Evolutionary conservation across 2,329 filamentous ascomycete genomes (phyloP).

Genomic region (Xylariaceae sp.): DNA sequence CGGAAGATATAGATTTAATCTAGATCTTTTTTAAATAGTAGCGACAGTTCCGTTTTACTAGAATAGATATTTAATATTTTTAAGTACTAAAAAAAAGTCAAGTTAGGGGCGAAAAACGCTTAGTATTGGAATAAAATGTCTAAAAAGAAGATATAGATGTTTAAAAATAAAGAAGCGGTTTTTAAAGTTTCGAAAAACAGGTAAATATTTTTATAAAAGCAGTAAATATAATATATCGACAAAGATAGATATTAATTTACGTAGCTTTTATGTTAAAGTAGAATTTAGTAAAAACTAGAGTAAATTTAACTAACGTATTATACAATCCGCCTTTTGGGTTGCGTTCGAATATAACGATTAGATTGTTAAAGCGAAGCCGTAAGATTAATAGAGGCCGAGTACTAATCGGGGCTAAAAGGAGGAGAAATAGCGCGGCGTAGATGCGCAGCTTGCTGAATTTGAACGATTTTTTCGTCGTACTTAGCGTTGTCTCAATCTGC

Average conservation of each 20-base stretch:
- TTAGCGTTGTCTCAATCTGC: conserved; percentile 25
- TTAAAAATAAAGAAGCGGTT: conserved; percentile 33
- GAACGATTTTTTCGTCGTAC: conserved; percentile 25
- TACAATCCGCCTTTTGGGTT: conserved; percentile 15
- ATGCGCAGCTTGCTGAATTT: conserved; percentile 23
- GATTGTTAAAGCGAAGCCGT: conserved; percentile 15
- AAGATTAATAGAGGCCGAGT: conserved; percentile 16
- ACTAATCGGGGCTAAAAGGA: conserved; percentile 17
- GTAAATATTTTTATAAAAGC: conserved; percentile 27
- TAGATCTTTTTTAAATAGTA: conserved; percentile 15
- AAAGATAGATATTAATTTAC: conserved; percentile 14
- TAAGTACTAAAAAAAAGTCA: conserved; percentile 21
- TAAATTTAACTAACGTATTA: conserved; percentile 16
- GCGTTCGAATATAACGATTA: conserved; percentile 13
- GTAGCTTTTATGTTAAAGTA: conserved; percentile 21
- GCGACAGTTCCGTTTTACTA: conserved; percentile 19
- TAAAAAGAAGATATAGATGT: conserved; percentile 32
- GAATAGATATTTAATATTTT: conserved; percentile 25
- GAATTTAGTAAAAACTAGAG: conserved; percentile 23
- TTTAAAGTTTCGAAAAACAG: conserved; percentile 34
- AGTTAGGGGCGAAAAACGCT: conserved; percentile 22
- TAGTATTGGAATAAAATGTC: conserved; percentile 26
- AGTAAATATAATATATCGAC: not conserved
- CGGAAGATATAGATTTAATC: conserved; percentile 23
- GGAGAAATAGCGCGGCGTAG: conserved; percentile 20